These are phyloP conservation scores for Akanthomyces muscarius DNA, from an alignment of 2,329 filamentous ascomycete genomes.

Conservation along the genomic window DNA sequence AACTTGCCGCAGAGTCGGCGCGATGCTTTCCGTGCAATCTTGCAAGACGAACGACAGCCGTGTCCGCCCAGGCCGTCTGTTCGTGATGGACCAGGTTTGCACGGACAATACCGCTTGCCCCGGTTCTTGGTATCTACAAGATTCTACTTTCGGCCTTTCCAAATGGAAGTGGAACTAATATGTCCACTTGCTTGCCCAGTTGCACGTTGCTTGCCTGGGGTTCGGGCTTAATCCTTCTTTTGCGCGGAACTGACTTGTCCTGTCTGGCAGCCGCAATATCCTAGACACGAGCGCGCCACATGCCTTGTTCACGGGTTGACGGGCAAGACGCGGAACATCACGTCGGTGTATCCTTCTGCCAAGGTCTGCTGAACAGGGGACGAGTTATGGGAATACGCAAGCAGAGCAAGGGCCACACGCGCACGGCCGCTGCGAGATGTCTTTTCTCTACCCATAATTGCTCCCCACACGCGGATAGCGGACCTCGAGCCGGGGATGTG, in stretches of 20 bases:
- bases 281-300: no score
- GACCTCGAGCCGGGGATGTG: background rate
- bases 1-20: background rate
- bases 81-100: background rate
- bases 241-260: background rate
- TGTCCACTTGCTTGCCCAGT: no score
- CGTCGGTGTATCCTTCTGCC: background rate
- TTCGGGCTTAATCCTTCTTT: background rate
- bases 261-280: no score
- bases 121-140: background rate
- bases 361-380: background rate
- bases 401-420: background rate
- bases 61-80: background rate
- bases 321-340: background rate
- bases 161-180: background rate
- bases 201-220: no score
- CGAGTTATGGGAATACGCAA: background rate
- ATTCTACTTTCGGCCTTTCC: background rate
- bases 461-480: conserved; percentile 12
- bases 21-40: background rate
- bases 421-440: conserved; percentile 7
- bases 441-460: background rate
- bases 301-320: no score
- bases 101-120: background rate
- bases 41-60: background rate